Evolutionary conservation across 345 rosid species (phyloP).

Genomic region (Linum usitatissimum): DNA sequence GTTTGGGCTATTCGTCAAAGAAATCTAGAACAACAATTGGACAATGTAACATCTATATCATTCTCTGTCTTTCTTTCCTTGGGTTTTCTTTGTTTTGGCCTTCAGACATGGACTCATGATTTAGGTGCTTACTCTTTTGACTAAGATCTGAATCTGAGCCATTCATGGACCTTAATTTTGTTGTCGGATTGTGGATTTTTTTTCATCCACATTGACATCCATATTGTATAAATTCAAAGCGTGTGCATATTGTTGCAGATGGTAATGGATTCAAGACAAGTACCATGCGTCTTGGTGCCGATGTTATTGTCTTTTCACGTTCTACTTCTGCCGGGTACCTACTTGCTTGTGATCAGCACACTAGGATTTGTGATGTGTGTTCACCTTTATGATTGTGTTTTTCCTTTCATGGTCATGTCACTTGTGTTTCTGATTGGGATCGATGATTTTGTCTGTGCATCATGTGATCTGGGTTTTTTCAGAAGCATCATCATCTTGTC

Average conservation of each 20-base stretch:
- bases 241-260: constrained; percentile 41
- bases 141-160: background rate
- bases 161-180: background rate
- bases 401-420: background rate
- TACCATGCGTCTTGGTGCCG: constrained; percentile 95
- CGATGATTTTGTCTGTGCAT: background rate
- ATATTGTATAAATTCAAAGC: constrained; percentile 5
- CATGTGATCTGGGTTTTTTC: background rate
- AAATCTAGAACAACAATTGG: constrained; percentile 80
- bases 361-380: background rate
- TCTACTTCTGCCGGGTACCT: constrained; percentile 47
- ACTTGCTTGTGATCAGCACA: background rate
- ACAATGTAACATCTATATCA: constrained; percentile 45
- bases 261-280: constrained; percentile 99
- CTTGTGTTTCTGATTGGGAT: background rate
- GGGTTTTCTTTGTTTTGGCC: background rate
- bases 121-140: background rate
- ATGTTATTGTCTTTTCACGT: constrained; percentile 72
- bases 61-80: background rate
- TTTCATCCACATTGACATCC: background rate
- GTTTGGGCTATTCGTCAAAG: constrained; percentile 96
- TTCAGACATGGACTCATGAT: background rate
- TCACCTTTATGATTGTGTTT: no score
- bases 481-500: background rate
- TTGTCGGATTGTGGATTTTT: background rate